phyloP scores from a whole-genome alignment of 495 filamentous ascomycete genomes.

The Penicillium bovifimosum region DNA sequence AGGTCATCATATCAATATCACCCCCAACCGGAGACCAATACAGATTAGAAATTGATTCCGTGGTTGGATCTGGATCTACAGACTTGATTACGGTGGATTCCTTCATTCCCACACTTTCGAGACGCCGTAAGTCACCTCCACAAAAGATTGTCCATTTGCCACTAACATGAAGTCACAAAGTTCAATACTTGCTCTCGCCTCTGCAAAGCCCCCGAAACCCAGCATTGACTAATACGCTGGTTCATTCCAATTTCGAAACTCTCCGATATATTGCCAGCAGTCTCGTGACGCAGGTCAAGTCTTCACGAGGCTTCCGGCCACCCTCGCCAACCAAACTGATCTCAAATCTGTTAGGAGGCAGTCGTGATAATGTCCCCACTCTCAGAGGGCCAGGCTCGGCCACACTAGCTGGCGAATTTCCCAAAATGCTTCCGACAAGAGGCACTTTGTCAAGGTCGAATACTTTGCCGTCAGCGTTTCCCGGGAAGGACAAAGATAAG shows the following conservation, averaged over 20 bases:
- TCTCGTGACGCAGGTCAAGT: slow-evolving; percentile 51
- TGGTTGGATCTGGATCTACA: slow-evolving; percentile 56
- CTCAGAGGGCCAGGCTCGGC: slow-evolving; percentile 36
- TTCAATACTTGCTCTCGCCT: slow-evolving; percentile 55
- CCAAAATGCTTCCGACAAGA: slow-evolving; percentile 36
- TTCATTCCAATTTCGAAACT: slow-evolving; percentile 57
- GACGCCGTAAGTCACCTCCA: slow-evolving; percentile 49
- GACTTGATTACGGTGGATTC: slow-evolving; percentile 65
- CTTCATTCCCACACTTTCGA: slow-evolving; percentile 63
- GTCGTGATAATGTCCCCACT: slow-evolving; percentile 32
- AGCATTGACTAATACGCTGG: slow-evolving; percentile 50
- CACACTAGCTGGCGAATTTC: slow-evolving; percentile 34
- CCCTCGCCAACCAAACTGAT: slow-evolving; percentile 87
- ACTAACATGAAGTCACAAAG: slow-evolving; percentile 7
- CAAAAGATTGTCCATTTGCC: slow-evolving; percentile 23
- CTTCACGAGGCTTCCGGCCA: slow-evolving; percentile 56
- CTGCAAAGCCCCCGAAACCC: slow-evolving; percentile 66
- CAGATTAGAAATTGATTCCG: slow-evolving; percentile 52
- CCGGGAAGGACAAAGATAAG: slow-evolving; percentile 24
- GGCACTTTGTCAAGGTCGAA: slow-evolving; percentile 35
- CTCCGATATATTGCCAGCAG: slow-evolving; percentile 64
- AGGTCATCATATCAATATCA: slow-evolving; percentile 36
- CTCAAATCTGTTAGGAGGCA: slow-evolving; percentile 69
- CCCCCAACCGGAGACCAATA: slow-evolving; percentile 40
- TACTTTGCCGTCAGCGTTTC: slow-evolving; percentile 35